These are phyloP conservation scores for Neoboletus magnificus DNA, from an alignment of 768 basidiomycete genomes.

Conservation along the genomic window DNA sequence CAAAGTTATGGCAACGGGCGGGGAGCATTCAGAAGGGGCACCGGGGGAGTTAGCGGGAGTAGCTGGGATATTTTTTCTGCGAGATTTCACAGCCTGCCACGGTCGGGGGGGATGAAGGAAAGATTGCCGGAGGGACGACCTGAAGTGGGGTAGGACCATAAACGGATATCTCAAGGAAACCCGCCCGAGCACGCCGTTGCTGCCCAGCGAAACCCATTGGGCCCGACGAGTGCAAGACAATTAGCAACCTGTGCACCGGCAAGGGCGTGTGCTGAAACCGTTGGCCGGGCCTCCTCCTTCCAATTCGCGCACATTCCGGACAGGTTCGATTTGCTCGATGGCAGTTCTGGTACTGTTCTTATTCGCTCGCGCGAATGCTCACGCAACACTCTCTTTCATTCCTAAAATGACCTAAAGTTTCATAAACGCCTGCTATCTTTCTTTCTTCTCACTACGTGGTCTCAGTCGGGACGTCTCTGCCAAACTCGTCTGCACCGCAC, in stretches of 20 bases:
- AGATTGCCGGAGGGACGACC: slow-evolving; percentile 2
- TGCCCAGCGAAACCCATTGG: neutral
- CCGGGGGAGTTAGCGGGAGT: neutral
- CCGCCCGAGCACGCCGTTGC: slow-evolving; percentile 1
- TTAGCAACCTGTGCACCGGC: slow-evolving; percentile 17
- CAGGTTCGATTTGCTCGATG: slow-evolving; percentile 1
- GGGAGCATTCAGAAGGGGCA: neutral
- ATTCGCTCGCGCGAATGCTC: slow-evolving; percentile 10
- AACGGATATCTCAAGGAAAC: slow-evolving; percentile 26
- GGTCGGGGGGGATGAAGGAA: neutral
- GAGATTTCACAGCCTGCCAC: neutral
- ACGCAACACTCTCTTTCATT: slow-evolving; percentile 26
- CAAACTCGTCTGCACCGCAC: slow-evolving; percentile 33
- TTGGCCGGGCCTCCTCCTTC: slow-evolving; percentile 8
- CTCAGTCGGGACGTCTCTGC: slow-evolving; percentile 31
- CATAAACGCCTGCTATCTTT: slow-evolving; percentile 21
- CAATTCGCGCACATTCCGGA: slow-evolving; percentile 11
- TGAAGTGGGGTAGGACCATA: slow-evolving; percentile 19
- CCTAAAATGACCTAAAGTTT: slow-evolving; percentile 34
- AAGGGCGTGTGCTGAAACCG: neutral
- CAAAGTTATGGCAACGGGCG: neutral
- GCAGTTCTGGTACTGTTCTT: neutral
- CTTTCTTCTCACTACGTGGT: slow-evolving; percentile 24
- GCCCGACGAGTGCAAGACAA: slow-evolving; percentile 5
- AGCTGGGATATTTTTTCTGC: neutral